Evolutionary conservation across 495 filamentous ascomycete genomes (phyloP), one percentile per base, ranked within the genome.

Genomic region (Tuber aestivum): DNA sequence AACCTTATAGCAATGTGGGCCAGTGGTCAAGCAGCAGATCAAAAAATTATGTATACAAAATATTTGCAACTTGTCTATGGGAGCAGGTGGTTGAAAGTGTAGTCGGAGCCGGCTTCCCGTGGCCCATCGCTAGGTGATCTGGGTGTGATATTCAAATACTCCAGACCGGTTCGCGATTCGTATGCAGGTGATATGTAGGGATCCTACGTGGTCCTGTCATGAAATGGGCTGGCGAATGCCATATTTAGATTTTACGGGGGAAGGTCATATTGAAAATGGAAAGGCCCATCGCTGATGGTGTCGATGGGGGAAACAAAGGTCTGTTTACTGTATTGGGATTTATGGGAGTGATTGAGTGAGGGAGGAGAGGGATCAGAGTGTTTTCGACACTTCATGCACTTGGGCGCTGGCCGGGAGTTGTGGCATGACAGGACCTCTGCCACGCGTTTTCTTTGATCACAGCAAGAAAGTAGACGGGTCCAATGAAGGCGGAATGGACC

Each of bases 381-480:
- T 65, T 65, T 65, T 65, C 27, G 27, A 65, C 56, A 35, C 56
- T 65, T 65, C 56, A 65, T 65, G 56, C 56, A 65, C 27, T 35
- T 20, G 56, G 56, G 35, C 56, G 27, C 56, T 65, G 56, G 27
- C 32, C 27, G 32, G 56, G 77, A 75, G 69, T 83, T 84, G 71
- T 79, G 80, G 70, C 84, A 84, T 73, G 78, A 72, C 23, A 84
- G 76, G 21, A 81, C 73, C 76, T 84, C 83, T 27, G 83, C 82
- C 42, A 83, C 81, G 32, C 83, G 78, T 69, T 84, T 84, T 70
- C 83, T 83, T 71, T 84, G 83, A 44, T 84, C 83, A 74, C 78
- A 80, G 79, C 83, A 84, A 37, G 83, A 78, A 65, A 65, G 56
- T 20, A 35, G 56, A 65, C 35, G 56, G 27, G 14, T 7, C 56